Evolutionary conservation across 2,329 filamentous ascomycete species (phyloP), one percentile per base, ranked within the genome.

Genomic region (Nigrospora oryzae): DNA sequence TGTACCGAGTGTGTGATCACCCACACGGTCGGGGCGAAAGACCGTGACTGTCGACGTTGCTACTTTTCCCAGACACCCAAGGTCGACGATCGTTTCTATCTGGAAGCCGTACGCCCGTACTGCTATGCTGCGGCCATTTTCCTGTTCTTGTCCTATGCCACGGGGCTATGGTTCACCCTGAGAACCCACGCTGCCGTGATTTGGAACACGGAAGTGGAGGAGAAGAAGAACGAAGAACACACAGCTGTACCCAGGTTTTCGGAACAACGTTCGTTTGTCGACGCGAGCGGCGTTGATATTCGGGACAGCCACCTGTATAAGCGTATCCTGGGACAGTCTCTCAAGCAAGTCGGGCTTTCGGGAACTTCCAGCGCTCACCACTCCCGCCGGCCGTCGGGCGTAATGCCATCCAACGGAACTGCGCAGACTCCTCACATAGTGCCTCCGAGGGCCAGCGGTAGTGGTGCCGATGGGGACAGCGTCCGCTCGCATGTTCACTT

Each of bases 151-250:
- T 94, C 90, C 1, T 98, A 98, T 61, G 73, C 93, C 33, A 93
- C 97, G 48, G 93, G 93, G 19, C 73, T 98, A 13, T 88, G 93
- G 75, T 98, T 98, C 65, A 98, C 93, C 1, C 76, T 98, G 16
- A 79, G 93, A 51, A 98, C 93, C 0, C 93, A 98, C 61, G 93
- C 93, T 4, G 90, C 94, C 5, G 86, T 96, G 38, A 98, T 98
- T 53, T 98, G 93, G 93, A 93, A 89, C 56, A 84, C 78, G 10
- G 90, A 96, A 50, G 62, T 75, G 3, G 86, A 90, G 35, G 86
- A 90, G 65, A 90, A 89, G 66, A 83, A 80, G 56, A 71, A 78
- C 36, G 77, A 81, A 12, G 77, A 82, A 6, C 49, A 61, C 35
- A 55, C 56, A 2, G 53, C 56, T 14, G 52, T 58, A 28, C 45